Base-by-base conservation (phyloP, 2,329 filamentous ascomycete species). In the Fusarium staphyleae region DNA sequence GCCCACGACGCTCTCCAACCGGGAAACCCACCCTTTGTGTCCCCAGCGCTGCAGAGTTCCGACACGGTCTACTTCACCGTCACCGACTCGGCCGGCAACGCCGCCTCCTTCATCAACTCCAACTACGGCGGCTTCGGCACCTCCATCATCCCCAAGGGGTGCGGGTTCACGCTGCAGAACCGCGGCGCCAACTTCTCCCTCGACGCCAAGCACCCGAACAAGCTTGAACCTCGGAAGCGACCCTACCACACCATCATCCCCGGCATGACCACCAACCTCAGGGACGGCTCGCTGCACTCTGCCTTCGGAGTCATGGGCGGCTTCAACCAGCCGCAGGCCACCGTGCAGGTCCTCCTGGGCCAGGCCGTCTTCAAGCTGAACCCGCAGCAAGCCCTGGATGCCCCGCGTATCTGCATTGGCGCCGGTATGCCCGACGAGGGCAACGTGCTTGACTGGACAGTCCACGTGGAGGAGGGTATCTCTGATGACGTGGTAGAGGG, bases 181-280 rank as follows among this genome's bases (percentile, higher is more conserved):
- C 90, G 95, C 3, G 95, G 90, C 7, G 87, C 88, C 32, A 95
- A 93, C 72, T 98, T 99, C 75, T 85, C 82, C 1, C 82, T 99
- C 0, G 76, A 83, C 18, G 72, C 80, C 0, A 77, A 77, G 1
- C 93, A 96, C 69, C 91, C 93, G 1, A 98, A 98, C 69, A 82
- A 81, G 15, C 79, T 96, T 12, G 90, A 85, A 7, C 90, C 92
- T 0, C 79, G 87, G 28, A 98, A 98, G 78, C 77, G 95, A 37
- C 95, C 95, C 0, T 99, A 98, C 75, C 95, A 98, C 74, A 99
- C 95, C 47, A 98, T 99, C 72, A 99, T 99, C 66, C 93, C 95
- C 0, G 93, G 90, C 0, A 82, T 98, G 72, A 86, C 93, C 14
- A 98, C 95, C 0, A 91, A 95, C 63, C 71, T 84, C 14, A 76